A percentile compares a stretch with the other conserved stretches of the same genome.
phyloP scores from a whole-genome alignment of 163 green algal species.

The Chlorella variabilis region DNA sequence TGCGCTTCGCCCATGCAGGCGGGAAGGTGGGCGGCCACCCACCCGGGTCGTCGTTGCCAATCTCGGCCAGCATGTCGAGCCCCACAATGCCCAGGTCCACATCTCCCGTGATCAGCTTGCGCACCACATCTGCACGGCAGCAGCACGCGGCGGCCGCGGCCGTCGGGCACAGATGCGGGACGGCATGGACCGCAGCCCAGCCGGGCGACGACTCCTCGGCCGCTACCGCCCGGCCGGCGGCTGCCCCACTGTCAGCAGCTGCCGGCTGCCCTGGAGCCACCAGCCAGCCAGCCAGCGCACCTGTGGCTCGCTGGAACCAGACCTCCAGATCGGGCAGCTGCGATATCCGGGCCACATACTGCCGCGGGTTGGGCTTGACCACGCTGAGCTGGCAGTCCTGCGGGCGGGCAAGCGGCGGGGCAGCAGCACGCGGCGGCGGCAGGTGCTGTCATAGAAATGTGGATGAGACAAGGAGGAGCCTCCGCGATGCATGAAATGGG shows the following conservation, averaged over 20 bases:
- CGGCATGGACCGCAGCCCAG: too few relatives aligned
- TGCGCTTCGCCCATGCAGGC: too few relatives aligned
- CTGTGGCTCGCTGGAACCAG: constrained; percentile 84
- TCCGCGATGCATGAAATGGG: too few relatives aligned
- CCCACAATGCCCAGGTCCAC: constrained; percentile 97
- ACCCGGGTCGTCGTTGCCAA: constrained; percentile 39
- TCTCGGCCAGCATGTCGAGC: constrained; percentile 60
- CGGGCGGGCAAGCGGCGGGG: not conserved
- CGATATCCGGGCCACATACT: constrained; percentile 95
- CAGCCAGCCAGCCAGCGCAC: too few relatives aligned
- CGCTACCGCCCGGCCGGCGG: too few relatives aligned
- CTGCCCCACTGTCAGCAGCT: too few relatives aligned
- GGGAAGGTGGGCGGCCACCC: too few relatives aligned
- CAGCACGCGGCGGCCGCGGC: not conserved
- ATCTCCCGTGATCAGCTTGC: constrained; percentile 88
- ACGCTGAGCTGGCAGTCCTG: constrained; percentile 94
- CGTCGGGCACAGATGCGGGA: not conserved
- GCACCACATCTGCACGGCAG: constrained; percentile 70
- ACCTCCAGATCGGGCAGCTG: constrained; percentile 94
- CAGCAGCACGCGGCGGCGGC: not conserved
- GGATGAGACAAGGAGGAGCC: too few relatives aligned
- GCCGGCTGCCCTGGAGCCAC: too few relatives aligned
- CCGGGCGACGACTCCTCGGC: too few relatives aligned
- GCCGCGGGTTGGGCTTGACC: constrained; percentile 96
- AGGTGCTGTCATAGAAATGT: not conserved